Evolutionary conservation across 139 green algal genomes (phyloP), one percentile per base, ranked within the genome.

Genomic region (Chlorella sp.): DNA sequence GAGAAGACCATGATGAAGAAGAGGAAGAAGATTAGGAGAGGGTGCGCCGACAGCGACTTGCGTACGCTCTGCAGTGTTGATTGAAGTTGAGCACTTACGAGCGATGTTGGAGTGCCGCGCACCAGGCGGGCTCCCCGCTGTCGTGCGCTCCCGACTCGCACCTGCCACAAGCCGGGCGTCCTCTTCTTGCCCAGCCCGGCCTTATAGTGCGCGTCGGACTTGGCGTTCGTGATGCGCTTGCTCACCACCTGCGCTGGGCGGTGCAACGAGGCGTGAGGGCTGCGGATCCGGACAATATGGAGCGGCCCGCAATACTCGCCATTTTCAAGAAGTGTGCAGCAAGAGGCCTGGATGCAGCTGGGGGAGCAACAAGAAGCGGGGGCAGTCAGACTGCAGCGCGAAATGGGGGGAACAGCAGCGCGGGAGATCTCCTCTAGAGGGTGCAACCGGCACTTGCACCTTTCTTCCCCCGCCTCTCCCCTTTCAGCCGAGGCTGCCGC

Each of bases 1-100:
- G 73, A 82, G 36, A 80, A 77, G 33, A 85, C 38, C 65, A 77
- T 85, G 33, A 85, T 82, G 40, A 82, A 69, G 40, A 81, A 71
- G 36, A 85, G 73, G 45, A 85, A 51, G 12, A 36, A 43, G 27
- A 85, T 40, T 25, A 85, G 36, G 1, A 81, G 31, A 14, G 72
- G 73, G 60, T 85, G 72, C 6, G 79, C 67, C 3, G 67, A 46
- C 33, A 85, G 58, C 71, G 74, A 51, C 70, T 85, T 85, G n/a
- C 59, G 38, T 25, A 83, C 29, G 46, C 59, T 42, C 77, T 83
- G 77, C 77, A 71, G 33, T 67, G 60, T 31, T 29, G 15, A 61
- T 9, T 36, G 53, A 5, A n/a, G 15, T 4, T 61, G 27, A 35
- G 21, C 23, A 36, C 53, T 9, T 33, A 9, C 53, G 5, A 31